Evolutionary conservation across 1,139 yeast genomes (phyloP).

Genomic region (Debaryomycetaceae sp.): DNA sequence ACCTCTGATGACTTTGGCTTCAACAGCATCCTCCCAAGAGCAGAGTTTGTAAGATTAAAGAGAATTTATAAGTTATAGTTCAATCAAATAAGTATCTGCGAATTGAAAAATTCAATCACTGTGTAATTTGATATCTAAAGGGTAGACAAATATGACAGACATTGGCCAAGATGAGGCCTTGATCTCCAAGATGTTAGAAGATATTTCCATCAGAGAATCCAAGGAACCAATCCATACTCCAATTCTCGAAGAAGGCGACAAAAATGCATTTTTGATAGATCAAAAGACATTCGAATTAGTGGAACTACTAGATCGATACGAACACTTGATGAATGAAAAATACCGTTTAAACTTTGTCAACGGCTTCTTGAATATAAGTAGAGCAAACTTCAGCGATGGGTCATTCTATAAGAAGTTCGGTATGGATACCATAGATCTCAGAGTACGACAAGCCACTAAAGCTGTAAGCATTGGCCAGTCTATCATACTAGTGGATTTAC

Average conservation of each 20-base stretch:
- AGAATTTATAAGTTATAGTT: constrained; percentile 32
- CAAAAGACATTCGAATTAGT: constrained; percentile 20
- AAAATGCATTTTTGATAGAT: constrained; percentile 12
- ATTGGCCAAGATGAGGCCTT: background rate
- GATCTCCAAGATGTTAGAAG: background rate
- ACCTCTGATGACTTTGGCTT: constrained; percentile 39
- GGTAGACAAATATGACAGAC: background rate
- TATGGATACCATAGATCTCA: constrained; percentile 23
- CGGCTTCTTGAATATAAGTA: constrained; percentile 35
- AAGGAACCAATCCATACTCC: background rate
- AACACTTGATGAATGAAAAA: constrained; percentile 16
- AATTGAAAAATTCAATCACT: background rate
- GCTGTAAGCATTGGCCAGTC: constrained; percentile 10
- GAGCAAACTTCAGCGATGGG: constrained; percentile 33
- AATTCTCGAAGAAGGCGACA: background rate
- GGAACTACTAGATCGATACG: constrained; percentile 29
- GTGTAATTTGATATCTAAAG: background rate
- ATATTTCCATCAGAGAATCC: background rate
- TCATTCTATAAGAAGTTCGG: constrained; percentile 21
- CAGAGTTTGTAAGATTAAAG: constrained; percentile 41
- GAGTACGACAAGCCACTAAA: constrained; percentile 28
- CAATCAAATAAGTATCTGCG: background rate
- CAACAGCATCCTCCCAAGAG: constrained; percentile 47
- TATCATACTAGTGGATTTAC: constrained; percentile 12
- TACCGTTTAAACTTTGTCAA: constrained; percentile 21